phyloP scores from a whole-genome alignment of 2,329 filamentous ascomycete species.

The Exophiala calicioides region DNA sequence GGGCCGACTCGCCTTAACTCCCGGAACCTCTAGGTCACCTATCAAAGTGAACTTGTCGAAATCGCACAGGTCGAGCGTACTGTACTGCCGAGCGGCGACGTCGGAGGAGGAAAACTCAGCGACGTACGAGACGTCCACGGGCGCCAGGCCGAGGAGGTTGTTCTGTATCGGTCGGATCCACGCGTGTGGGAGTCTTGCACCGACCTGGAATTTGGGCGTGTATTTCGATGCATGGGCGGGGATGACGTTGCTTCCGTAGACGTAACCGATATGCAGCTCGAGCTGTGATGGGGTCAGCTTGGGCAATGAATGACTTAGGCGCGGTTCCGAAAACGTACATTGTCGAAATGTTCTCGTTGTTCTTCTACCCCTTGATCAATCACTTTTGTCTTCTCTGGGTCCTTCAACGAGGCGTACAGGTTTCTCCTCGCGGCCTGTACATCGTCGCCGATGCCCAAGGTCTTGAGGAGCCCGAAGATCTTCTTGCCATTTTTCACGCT shows the following conservation, averaged over 20 bases:
- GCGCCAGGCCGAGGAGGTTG: constrained; percentile 17
- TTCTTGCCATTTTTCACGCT: constrained; percentile 48
- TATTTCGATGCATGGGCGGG: constrained; percentile 43
- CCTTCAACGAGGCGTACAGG: constrained; percentile 14
- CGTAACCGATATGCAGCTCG: constrained; percentile 48
- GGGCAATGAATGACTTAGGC: background rate
- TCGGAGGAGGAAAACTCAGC: constrained; percentile 35
- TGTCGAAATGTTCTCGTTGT: constrained; percentile 26
- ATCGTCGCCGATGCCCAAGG: constrained; percentile 39
- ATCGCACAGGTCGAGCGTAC: constrained; percentile 41
- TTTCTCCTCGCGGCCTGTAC: constrained; percentile 21
- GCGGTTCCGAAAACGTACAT: too few species aligned
- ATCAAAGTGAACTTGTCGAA: constrained; percentile 38
- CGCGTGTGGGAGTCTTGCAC: constrained; percentile 45
- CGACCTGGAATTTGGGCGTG: constrained; percentile 39
- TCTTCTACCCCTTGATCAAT: constrained; percentile 34
- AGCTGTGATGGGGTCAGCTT: constrained; percentile 28
- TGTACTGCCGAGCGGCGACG: constrained; percentile 34
- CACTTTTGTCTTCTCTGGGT: constrained; percentile 31
- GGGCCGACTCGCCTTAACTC: constrained; percentile 18
- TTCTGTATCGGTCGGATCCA: constrained; percentile 36
- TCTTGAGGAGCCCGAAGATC: constrained; percentile 46
- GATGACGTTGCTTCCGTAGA: constrained; percentile 40
- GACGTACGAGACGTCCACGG: constrained; percentile 41
- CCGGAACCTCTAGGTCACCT: constrained; percentile 18